A percentile compares a stretch with the other conserved stretches of the same genome.
phyloP scores from a whole-genome alignment of 768 basidiomycete species.

The Pulveroboletus ravenelii region DNA sequence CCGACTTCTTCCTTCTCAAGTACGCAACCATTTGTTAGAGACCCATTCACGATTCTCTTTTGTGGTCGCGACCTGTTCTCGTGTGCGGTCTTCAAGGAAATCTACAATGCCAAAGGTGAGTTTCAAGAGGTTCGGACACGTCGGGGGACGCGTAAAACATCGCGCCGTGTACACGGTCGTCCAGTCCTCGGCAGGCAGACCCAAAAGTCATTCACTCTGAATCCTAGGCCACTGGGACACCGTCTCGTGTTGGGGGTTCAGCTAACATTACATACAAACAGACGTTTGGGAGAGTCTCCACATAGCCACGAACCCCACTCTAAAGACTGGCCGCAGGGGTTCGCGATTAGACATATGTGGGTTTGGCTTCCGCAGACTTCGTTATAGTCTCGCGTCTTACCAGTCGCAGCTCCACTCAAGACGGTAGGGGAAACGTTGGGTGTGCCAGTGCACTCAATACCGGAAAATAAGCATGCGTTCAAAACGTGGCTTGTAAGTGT shows the following conservation, averaged over 20 bases:
- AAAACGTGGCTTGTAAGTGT: conserved; percentile 57
- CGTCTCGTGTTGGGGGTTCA: not conserved
- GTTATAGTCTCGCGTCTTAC: not conserved
- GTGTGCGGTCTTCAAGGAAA: conserved; percentile 59
- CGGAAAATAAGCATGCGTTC: conserved; percentile 55
- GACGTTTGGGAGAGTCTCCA: conserved; percentile 72
- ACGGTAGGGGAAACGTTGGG: conserved; percentile 47
- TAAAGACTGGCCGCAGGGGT: conserved; percentile 56
- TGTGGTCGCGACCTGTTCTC: conserved; percentile 90
- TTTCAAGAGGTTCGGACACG: not conserved
- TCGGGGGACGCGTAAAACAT: not conserved
- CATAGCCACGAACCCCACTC: conserved; percentile 72
- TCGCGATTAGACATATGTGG: conserved; percentile 53
- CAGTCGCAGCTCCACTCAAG: conserved; percentile 63
- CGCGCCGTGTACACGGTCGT: not conserved
- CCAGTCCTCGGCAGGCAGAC: not conserved
- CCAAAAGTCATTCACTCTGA: not conserved
- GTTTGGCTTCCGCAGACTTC: not conserved
- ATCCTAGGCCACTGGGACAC: not conserved
- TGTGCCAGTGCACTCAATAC: conserved; percentile 58
- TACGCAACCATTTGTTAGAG: conserved; percentile 4
- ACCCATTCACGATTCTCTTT: conserved; percentile 72
- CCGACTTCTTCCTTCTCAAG: not conserved
- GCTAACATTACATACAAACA: conserved; percentile 30
- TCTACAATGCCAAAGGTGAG: conserved; percentile 60